Percentiles rank a stretch among this genome's conserved stretches.
These are phyloP conservation scores for Aspergillus pseudoviridinutans DNA, from an alignment of 2,329 filamentous ascomycete genomes.

Conservation along the genomic window DNA sequence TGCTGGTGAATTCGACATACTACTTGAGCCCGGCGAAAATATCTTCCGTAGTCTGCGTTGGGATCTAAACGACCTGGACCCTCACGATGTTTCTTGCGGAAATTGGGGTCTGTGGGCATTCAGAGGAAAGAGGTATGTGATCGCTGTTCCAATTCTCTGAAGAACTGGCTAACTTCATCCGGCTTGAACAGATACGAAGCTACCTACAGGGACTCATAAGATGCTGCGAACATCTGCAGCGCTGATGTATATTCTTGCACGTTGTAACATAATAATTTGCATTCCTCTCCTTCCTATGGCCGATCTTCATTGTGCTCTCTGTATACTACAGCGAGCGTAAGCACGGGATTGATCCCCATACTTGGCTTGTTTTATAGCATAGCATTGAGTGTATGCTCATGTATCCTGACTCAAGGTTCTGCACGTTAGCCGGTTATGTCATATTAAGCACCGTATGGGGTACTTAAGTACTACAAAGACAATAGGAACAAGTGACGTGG, in stretches of 20 bases:
- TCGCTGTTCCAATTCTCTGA: background rate
- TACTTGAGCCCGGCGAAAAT: constrained; percentile 92
- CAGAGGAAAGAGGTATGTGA: constrained; percentile 84
- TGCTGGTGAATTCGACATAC: constrained; percentile 83
- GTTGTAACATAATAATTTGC: background rate
- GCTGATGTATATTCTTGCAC: background rate
- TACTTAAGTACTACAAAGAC: background rate
- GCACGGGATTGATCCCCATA: background rate
- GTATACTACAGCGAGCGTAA: background rate
- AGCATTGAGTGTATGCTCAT: background rate
- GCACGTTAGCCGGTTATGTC: background rate
- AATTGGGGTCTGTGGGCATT: constrained; percentile 99
- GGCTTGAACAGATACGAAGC: constrained; percentile 35
- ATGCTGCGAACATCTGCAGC: background rate
- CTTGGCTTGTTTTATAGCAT: background rate
- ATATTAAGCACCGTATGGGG: background rate
- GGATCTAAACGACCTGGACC: constrained; percentile 95
- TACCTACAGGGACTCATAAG: constrained; percentile 27
- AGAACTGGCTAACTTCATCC: constrained; percentile 6
- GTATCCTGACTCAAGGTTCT: background rate
- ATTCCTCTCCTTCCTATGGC: background rate
- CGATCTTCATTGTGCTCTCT: background rate
- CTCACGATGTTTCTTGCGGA: constrained; percentile 87
- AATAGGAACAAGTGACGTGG: background rate
- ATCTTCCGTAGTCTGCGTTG: constrained; percentile 88